phyloP scores from a whole-genome alignment of 441 rosid genomes.

The Pelargonium myrrhifolium region DNA sequence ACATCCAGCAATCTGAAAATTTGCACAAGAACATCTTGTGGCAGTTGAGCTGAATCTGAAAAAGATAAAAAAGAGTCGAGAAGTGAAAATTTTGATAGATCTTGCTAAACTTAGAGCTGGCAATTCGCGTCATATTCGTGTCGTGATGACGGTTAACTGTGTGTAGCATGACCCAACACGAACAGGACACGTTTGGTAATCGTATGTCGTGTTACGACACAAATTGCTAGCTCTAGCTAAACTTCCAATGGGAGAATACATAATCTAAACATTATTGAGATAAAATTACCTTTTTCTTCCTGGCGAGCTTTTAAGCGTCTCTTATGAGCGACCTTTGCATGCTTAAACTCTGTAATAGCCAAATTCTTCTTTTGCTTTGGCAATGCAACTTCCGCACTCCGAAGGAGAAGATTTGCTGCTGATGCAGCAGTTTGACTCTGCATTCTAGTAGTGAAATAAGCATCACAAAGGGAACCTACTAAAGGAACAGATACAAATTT shows the following conservation, averaged over 20 bases:
- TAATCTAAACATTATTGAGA: background rate
- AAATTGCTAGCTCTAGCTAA: too few species aligned
- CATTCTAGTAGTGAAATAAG: conserved; percentile 34
- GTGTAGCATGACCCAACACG: too few species aligned
- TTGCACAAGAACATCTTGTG: conserved; percentile 61
- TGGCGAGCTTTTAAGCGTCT: conserved; percentile 40
- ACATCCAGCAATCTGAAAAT: conserved; percentile 63
- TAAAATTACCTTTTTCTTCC: conserved; percentile 31
- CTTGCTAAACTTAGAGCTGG: too few species aligned
- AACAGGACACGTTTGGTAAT: too few species aligned
- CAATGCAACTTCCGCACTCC: conserved; percentile 59
- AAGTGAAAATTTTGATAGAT: background rate
- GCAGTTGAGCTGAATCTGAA: conserved; percentile 50
- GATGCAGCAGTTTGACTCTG: conserved; percentile 59
- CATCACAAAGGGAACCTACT: background rate
- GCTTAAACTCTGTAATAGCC: conserved; percentile 61
- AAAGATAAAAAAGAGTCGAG: background rate
- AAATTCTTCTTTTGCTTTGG: conserved; percentile 81
- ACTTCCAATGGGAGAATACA: background rate
- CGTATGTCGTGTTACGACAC: too few species aligned
- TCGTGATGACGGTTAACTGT: too few species aligned
- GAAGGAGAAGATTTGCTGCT: conserved; percentile 56
- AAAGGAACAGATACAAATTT: background rate
- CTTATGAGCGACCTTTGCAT: conserved; percentile 63
- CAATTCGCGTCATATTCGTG: background rate